These are phyloP conservation scores for Tolypocladium tundrense DNA, from an alignment of 2,329 filamentous ascomycete species.

Conservation along the genomic window DNA sequence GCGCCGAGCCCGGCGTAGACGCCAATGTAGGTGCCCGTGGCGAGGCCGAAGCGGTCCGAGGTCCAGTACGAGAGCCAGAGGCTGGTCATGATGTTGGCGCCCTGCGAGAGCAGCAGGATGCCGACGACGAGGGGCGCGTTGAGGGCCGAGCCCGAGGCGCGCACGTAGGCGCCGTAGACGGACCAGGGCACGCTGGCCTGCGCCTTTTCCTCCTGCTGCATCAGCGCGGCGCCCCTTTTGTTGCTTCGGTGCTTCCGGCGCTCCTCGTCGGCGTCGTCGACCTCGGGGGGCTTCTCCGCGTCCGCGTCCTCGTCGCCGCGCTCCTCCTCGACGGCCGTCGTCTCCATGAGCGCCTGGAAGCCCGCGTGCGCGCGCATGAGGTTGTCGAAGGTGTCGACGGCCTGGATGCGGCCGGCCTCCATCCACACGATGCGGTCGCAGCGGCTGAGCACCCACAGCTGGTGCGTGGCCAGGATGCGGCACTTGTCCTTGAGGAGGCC, in stretches of 20 bases:
- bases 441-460: conserved; percentile 81
- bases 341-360: conserved; percentile 78
- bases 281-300: conserved; percentile 18
- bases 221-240: conserved; percentile 52
- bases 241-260: conserved; percentile 37
- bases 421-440: conserved; percentile 93
- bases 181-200: conserved; percentile 68
- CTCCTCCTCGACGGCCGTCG: conserved; percentile 61
- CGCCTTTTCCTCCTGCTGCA: conserved; percentile 64
- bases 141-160: conserved; percentile 60
- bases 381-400: conserved; percentile 81
- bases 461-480: conserved; percentile 85
- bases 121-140: conserved; percentile 55
- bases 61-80: conserved; percentile 96
- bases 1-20: conserved; percentile 62
- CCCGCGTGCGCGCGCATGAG: conserved; percentile 69
- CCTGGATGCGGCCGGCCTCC: conserved; percentile 73
- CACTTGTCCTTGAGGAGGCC: conserved; percentile 84
- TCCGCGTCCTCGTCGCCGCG: conserved; percentile 24
- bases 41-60: conserved; percentile 60
- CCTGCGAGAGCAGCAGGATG: conserved; percentile 63
- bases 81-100: conserved; percentile 76
- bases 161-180: conserved; percentile 70
- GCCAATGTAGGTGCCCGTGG: conserved; percentile 61
- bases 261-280: not conserved